A percentile compares a stretch with the other conserved stretches of the same genome.
These are phyloP conservation scores for Malassezia equina DNA, from an alignment of 1,284 basidiomycete genomes.

Conservation along the genomic window DNA sequence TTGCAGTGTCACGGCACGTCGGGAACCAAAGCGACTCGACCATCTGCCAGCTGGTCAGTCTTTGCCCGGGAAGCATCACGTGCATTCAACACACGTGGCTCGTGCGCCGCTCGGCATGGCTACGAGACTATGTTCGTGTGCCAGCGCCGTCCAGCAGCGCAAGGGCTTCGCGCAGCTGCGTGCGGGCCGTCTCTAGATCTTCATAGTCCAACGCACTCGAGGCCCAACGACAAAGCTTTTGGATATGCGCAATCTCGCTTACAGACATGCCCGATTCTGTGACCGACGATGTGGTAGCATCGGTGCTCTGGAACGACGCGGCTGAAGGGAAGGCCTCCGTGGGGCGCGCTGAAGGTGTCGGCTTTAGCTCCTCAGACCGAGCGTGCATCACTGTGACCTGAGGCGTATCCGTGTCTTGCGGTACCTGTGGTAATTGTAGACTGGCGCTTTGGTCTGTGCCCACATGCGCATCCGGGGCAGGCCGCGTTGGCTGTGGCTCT, in stretches of 20 bases:
- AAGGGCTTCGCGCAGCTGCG: conserved; percentile 35
- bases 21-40: not conserved
- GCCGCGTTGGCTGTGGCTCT: too few relatives aligned
- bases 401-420: not conserved
- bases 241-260: conserved; percentile 16
- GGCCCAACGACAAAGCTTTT: conserved; percentile 39
- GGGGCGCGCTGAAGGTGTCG: too few relatives aligned
- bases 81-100: conserved; percentile 7
- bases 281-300: too few relatives aligned
- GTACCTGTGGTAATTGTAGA: not conserved
- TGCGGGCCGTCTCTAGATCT: conserved; percentile 37
- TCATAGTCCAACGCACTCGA: conserved; percentile 45
- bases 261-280: conserved; percentile 1
- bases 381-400: not conserved
- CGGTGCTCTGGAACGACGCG: too few relatives aligned
- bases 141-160: conserved; percentile 26
- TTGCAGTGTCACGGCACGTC: conserved; percentile 1
- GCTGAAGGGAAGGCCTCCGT: not conserved
- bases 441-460: not conserved
- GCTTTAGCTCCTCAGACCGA: not conserved
- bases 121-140: not conserved
- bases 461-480: too few relatives aligned
- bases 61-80: conserved; percentile 10
- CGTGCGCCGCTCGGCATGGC: not conserved
- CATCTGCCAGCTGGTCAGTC: conserved; percentile 5